These are phyloP conservation scores for Chrysoporthe cubensis DNA, from an alignment of 2,329 filamentous ascomycete genomes.

Conservation along the genomic window DNA sequence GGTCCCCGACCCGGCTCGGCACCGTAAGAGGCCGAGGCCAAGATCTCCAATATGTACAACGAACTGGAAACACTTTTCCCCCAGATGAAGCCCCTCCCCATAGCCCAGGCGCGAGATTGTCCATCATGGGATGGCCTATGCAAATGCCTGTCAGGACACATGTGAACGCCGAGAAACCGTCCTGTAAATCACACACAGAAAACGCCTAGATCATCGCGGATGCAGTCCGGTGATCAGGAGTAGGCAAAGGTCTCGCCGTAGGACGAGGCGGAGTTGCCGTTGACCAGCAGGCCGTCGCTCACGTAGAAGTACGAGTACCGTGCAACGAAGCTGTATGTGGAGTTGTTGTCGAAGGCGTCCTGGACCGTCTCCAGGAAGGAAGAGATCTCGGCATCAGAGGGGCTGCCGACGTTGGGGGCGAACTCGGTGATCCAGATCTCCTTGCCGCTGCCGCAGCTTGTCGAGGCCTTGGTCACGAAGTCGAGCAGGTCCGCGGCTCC, in stretches of 20 bases:
- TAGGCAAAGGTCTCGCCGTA: conserved; percentile 56
- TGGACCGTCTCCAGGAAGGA: conserved; percentile 56
- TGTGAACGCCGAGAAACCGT: conserved; percentile 8
- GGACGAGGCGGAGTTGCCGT: conserved; percentile 44
- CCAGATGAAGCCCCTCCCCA: not conserved
- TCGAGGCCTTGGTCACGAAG: conserved; percentile 54
- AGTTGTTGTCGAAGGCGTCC: conserved; percentile 50
- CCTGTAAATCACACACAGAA: conserved; percentile 5
- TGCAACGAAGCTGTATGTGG: conserved; percentile 52
- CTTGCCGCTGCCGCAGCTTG: conserved; percentile 48
- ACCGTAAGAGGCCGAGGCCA: not conserved
- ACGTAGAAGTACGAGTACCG: conserved; percentile 64
- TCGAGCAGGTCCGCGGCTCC: conserved; percentile 55
- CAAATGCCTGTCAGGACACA: conserved; percentile 17
- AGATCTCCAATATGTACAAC: conserved; percentile 20
- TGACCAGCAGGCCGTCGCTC: conserved; percentile 46
- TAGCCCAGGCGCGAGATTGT: not conserved
- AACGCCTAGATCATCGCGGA: conserved; percentile 9
- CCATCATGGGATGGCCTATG: not conserved
- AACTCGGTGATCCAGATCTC: conserved; percentile 70
- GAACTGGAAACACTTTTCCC: conserved; percentile 11
- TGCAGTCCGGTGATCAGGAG: conserved; percentile 31
- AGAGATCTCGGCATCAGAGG: conserved; percentile 41
- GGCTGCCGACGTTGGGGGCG: conserved; percentile 51
- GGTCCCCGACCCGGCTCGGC: not conserved